phyloP scores from a whole-genome alignment of 805 yeast species.

The Yamadazyma paraphyllophila region DNA sequence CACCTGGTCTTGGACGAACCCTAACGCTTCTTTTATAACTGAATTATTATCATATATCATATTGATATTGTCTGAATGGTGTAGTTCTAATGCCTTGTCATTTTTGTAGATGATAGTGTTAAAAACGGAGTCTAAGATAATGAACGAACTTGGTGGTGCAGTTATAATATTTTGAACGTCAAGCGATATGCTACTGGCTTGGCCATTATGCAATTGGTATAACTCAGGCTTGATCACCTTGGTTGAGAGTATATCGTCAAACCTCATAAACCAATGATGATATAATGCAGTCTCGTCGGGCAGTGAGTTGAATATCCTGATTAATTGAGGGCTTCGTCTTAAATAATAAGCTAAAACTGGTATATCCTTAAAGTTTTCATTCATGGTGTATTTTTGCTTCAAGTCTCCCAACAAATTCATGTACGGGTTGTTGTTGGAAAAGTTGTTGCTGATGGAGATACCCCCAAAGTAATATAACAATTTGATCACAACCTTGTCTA shows the following conservation, averaged over 20 bases:
- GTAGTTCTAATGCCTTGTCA: constrained; percentile 18
- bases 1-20: constrained; percentile 12
- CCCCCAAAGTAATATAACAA: constrained; percentile 31
- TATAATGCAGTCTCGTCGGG: constrained; percentile 47
- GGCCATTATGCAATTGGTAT: constrained; percentile 13
- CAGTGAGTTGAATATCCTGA: constrained; percentile 38
- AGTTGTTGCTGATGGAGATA: constrained; percentile 8
- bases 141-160: constrained; percentile 14
- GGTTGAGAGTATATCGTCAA: constrained; percentile 18
- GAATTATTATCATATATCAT: constrained; percentile 14
- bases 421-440: constrained; percentile 22
- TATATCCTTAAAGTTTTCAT: constrained; percentile 25
- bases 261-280: constrained; percentile 30
- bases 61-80: constrained; percentile 27
- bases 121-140: constrained; percentile 31
- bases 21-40: constrained; percentile 15
- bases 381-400: constrained; percentile 19
- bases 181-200: constrained; percentile 14
- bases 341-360: constrained; percentile 34
- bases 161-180: constrained; percentile 17
- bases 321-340: constrained; percentile 34
- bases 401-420: constrained; percentile 8
- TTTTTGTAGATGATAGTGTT: constrained; percentile 24
- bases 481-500: constrained; percentile 27
- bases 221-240: constrained; percentile 30